Base-by-base conservation (phyloP, 2,329 filamentous ascomycete species). In the Ciborinia camelliae region DNA sequence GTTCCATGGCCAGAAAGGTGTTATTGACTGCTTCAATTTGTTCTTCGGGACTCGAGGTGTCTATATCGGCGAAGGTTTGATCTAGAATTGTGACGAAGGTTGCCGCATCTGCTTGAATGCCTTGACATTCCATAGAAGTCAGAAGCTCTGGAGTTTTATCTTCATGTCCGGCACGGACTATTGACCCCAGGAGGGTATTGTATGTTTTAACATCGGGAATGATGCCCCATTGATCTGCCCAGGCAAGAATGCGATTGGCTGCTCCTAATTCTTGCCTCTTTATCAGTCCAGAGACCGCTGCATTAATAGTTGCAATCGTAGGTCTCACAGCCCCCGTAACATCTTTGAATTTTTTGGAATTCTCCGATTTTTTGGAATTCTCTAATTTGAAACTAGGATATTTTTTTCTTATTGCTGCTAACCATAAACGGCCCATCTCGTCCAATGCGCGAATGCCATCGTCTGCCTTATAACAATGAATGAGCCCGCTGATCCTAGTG, bases 81-180 rank as follows among this genome's bases (percentile, higher is more conserved):
- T 89, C 86, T 9, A 95, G 79, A 64, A 95, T 81, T 67, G 91
- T 85, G 28, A 86, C 90, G 75, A 90, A 91, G 0, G 91, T 95
- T 7, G 82, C 83, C n/a, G 81, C 79, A 73, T 92, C 86, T 0
- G 87, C 83, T 37, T 80, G 69, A 35, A 91, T 75, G 2, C 80
- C 80, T 20, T 81, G 76, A 2, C 74, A 68, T 47, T 81, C 77
- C 90, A 92, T 92, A 62, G 81, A 77, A 4, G 77, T 71, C 3
- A 92, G 78, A 15, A 91, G 72, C 3, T 74, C 74, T 51, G 81
- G 78, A 15, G 84, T 81, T 48, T 85, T 82, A 0, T 79, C 72
- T n/a, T 55, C 47, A 32, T 81, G 77, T 30, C 81, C 80, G 23
- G 78, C 75, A 18, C 80, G 79, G 65, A 91, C 79, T 64, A 86